Evolutionary conservation across 2,329 filamentous ascomycete genomes (phyloP).

Genomic region (Fusarium pseudograminearum): DNA sequence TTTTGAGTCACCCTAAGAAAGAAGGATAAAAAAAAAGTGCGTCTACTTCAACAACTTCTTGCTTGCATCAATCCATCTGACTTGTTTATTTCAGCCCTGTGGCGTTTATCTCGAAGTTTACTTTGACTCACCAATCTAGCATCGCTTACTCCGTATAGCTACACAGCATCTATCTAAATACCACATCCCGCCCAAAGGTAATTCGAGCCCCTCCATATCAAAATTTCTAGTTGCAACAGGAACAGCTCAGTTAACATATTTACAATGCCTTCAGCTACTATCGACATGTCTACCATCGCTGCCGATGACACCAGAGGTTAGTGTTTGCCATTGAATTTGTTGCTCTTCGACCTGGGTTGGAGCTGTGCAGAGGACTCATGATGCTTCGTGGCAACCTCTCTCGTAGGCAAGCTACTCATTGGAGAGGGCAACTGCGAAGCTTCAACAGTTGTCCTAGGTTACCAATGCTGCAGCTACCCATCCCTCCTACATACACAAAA

Average conservation of each 20-base stretch:
- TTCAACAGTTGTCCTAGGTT: neutral
- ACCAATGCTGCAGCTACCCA: neutral
- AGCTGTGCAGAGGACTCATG: slow-evolving; percentile 15
- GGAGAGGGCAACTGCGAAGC: neutral
- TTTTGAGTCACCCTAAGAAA: slow-evolving; percentile 36
- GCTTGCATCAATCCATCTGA: slow-evolving; percentile 13
- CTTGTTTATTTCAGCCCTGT: slow-evolving; percentile 23
- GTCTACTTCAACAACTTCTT: slow-evolving; percentile 11
- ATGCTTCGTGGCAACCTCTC: slow-evolving; percentile 12
- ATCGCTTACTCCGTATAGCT: slow-evolving; percentile 32
- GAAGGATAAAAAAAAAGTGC: slow-evolving; percentile 28
- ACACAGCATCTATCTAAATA: slow-evolving; percentile 29
- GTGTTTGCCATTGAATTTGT: slow-evolving; percentile 31
- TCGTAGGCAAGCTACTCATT: neutral
- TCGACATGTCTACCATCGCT: slow-evolving; percentile 55
- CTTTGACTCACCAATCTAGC: slow-evolving; percentile 4
- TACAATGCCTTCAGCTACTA: slow-evolving; percentile 53
- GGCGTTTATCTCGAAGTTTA: slow-evolving; percentile 31
- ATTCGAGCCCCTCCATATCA: slow-evolving; percentile 32
- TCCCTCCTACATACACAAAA: neutral
- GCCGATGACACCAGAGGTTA: slow-evolving; percentile 61
- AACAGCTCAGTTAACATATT: slow-evolving; percentile 32
- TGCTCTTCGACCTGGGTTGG: neutral
- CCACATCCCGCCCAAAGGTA: slow-evolving; percentile 28
- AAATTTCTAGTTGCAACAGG: slow-evolving; percentile 28